Conservation (phyloP, 768 basidiomycete species). For the button mushroom (Agaricus bisporus) region DNA sequence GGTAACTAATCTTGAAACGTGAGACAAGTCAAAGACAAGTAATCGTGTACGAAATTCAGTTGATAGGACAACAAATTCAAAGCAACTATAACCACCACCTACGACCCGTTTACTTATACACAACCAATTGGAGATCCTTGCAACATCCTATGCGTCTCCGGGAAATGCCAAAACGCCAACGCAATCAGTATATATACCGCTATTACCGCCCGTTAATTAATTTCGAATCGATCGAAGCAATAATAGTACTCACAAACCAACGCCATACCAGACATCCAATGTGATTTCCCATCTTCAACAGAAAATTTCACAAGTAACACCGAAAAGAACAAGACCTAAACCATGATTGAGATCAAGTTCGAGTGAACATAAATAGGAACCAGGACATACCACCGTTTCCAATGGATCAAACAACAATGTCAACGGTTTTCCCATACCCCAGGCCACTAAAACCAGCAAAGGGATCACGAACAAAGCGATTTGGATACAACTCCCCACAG, state of each 20-base stretch:
- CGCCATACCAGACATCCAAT: slow-evolving; percentile 39
- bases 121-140: slow-evolving; percentile 28
- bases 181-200: slow-evolving; percentile 31
- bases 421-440: slow-evolving; percentile 33
- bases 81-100: background rate
- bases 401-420: slow-evolving; percentile 34
- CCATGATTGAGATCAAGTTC: no score
- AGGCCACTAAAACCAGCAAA: slow-evolving; percentile 27
- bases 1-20: no score
- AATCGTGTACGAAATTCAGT: background rate
- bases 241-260: slow-evolving; percentile 24
- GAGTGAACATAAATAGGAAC: no score
- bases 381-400: slow-evolving; percentile 27
- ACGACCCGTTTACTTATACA: background rate
- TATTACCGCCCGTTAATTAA: slow-evolving; percentile 8
- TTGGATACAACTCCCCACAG: slow-evolving; percentile 21
- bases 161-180: slow-evolving; percentile 35
- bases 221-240: background rate
- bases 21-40: background rate
- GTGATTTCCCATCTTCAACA: slow-evolving; percentile 41
- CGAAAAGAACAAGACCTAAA: slow-evolving; percentile 30
- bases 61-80: background rate
- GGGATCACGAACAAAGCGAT: slow-evolving; percentile 38
- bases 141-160: slow-evolving; percentile 26
- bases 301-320: slow-evolving; percentile 37